Percentiles rank a stretch among this genome's conserved stretches.
Evolutionary conservation across 2,329 filamentous ascomycete genomes (phyloP).

Genomic region (Torrubiellomyces zombiae): DNA sequence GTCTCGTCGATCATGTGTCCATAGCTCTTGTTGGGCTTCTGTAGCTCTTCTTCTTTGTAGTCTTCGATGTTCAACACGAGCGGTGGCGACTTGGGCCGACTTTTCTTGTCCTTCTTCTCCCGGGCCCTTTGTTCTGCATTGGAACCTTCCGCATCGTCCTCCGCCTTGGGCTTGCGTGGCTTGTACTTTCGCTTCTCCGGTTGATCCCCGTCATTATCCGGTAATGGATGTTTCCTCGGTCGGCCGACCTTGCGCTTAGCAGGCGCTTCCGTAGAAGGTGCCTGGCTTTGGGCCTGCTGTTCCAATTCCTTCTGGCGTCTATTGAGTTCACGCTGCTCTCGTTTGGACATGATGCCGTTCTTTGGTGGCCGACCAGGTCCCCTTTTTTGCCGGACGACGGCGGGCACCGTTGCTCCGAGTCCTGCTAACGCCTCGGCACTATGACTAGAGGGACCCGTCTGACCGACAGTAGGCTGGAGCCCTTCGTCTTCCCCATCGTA

Average conservation of each 20-base stretch:
- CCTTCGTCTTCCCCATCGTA: conserved; percentile 11
- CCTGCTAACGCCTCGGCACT: conserved; percentile 14
- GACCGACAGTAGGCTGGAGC: conserved; percentile 8
- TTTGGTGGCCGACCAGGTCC: conserved; percentile 70
- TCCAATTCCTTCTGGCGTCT: conserved; percentile 33
- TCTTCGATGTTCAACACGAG: conserved; percentile 36
- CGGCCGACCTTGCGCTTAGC: conserved; percentile 49
- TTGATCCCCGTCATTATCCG: conserved; percentile 35
- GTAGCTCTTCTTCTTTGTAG: conserved; percentile 39
- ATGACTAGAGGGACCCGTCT: conserved; percentile 7
- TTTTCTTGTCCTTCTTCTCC: conserved; percentile 44
- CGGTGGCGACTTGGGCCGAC: conserved; percentile 41
- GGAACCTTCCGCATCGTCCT: conserved; percentile 37
- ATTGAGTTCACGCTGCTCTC: conserved; percentile 49
- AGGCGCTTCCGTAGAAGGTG: conserved; percentile 29
- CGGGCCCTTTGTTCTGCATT: conserved; percentile 38
- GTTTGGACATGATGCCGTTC: conserved; percentile 69
- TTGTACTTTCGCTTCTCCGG: conserved; percentile 52
- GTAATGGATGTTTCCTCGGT: conserved; percentile 44
- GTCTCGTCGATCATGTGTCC: conserved; percentile 44
- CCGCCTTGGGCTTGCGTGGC: conserved; percentile 36
- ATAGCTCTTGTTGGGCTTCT: conserved; percentile 47
- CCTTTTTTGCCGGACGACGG: conserved; percentile 47
- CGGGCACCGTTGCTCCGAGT: conserved; percentile 20
- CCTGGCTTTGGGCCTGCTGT: conserved; percentile 33